These are phyloP conservation scores for Fusarium foetens DNA, from an alignment of 2,329 filamentous ascomycete species.

Conservation along the genomic window DNA sequence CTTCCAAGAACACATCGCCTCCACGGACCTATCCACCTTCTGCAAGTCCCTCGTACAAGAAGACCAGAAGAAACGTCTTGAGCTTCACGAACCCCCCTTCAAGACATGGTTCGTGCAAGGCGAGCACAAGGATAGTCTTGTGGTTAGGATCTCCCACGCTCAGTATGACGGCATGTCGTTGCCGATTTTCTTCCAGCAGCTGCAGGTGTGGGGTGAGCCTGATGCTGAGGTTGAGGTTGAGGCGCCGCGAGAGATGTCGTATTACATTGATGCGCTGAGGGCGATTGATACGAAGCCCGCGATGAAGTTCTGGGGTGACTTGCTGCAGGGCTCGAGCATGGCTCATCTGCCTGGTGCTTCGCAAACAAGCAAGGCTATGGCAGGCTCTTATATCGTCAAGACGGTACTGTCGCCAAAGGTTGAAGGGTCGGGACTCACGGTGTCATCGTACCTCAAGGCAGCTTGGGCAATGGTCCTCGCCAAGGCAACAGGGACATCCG, in stretches of 20 bases:
- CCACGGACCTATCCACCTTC: background rate
- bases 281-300: background rate
- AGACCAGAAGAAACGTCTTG: background rate
- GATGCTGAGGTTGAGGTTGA: background rate
- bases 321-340: background rate
- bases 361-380: fast-evolving
- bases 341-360: fast-evolving
- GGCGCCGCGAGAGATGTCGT: background rate
- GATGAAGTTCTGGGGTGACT: background rate
- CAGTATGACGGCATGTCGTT: background rate
- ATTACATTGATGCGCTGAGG: background rate
- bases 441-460: background rate
- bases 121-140: background rate
- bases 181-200: background rate
- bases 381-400: background rate
- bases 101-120: background rate
- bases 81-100: background rate
- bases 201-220: background rate
- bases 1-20: background rate
- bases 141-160: background rate
- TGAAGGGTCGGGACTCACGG: background rate
- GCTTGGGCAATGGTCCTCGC: background rate
- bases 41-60: background rate
- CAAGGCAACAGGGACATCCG: background rate
- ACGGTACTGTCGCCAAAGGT: background rate